Conservation (phyloP, 257 asterid species). For the Jacaranda copaia region DNA sequence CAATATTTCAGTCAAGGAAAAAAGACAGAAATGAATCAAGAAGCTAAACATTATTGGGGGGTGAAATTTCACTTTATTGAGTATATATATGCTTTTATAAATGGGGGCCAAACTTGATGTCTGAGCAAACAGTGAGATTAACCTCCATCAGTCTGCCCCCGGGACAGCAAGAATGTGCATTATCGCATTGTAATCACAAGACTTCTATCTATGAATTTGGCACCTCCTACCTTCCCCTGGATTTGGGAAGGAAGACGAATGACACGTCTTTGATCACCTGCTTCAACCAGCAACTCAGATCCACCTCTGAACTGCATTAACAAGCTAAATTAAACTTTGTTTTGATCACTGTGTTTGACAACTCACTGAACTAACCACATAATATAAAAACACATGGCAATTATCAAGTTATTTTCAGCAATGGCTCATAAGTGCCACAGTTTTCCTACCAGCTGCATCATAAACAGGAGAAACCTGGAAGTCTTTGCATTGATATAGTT, state of each 20-base stretch:
- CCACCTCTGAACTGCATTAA: constrained; percentile 89
- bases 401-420: too few relatives aligned
- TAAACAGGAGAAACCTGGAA: too few relatives aligned
- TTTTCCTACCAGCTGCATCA: too few relatives aligned
- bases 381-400: background rate
- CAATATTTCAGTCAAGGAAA: too few relatives aligned
- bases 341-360: background rate
- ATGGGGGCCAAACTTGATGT: background rate
- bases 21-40: too few relatives aligned
- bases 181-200: constrained; percentile 76
- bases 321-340: constrained; percentile 7
- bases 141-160: too few relatives aligned
- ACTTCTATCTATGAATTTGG: constrained; percentile 76
- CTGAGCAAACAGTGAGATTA: too few relatives aligned
- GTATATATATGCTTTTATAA: background rate
- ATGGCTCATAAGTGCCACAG: too few relatives aligned
- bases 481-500: too few relatives aligned
- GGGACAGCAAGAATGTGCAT: constrained; percentile 4
- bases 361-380: background rate
- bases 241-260: constrained; percentile 77
- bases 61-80: background rate
- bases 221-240: constrained; percentile 94
- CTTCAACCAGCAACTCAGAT: constrained; percentile 87
- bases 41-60: background rate
- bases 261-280: constrained; percentile 93